phyloP scores from a whole-genome alignment of 2,329 filamentous ascomycete species.

The Pseudogymnoascus destructans region DNA sequence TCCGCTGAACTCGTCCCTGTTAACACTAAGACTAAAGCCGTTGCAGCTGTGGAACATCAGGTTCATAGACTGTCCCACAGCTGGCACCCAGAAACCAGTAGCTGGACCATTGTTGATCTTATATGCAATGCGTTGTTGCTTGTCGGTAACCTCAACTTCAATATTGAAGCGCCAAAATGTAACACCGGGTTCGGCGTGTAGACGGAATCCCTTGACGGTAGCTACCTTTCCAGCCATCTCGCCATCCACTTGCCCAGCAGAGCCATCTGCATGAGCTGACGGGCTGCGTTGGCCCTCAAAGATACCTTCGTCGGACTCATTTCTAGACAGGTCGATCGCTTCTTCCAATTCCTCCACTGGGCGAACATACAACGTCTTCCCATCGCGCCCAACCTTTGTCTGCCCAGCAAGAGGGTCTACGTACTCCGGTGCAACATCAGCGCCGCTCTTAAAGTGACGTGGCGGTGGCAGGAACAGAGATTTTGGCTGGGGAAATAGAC shows the following conservation, averaged over 20 bases:
- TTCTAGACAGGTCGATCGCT: constrained; percentile 60
- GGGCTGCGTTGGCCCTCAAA: constrained; percentile 55
- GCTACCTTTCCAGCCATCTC: constrained; percentile 71
- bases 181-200: constrained; percentile 73
- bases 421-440: constrained; percentile 61
- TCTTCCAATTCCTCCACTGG: constrained; percentile 79
- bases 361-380: constrained; percentile 75
- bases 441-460: constrained; percentile 48
- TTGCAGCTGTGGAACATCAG: constrained; percentile 99
- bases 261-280: constrained; percentile 39
- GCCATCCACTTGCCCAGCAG: constrained; percentile 51
- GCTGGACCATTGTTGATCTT: constrained; percentile 86
- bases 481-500: constrained; percentile 78
- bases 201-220: constrained; percentile 67
- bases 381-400: constrained; percentile 71
- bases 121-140: constrained; percentile 81
- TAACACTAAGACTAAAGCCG: constrained; percentile 72
- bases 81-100: constrained; percentile 89
- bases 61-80: constrained; percentile 77
- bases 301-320: constrained; percentile 70
- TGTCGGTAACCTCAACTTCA: constrained; percentile 69
- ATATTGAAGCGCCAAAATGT: constrained; percentile 98
- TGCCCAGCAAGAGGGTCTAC: constrained; percentile 83
- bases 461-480: constrained; percentile 71
- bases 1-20: constrained; percentile 70